Evolutionary conservation across 2,329 filamentous ascomycete species (phyloP).

Genomic region (Davidsoniella neocaledoniae): DNA sequence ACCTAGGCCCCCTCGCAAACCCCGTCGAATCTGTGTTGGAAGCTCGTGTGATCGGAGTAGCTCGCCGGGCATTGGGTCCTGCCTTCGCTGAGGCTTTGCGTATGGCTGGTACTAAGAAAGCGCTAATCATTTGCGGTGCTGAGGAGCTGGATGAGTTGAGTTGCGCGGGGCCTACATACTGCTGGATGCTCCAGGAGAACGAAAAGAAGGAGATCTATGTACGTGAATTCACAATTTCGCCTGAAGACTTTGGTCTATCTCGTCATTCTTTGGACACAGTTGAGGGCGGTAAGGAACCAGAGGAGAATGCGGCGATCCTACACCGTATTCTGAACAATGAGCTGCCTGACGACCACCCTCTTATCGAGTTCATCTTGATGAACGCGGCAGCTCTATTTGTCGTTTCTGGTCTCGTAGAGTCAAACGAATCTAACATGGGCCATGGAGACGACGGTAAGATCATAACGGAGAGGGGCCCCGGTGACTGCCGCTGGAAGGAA

Average conservation of each 20-base stretch:
- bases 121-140: conserved; percentile 78
- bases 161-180: conserved; percentile 73
- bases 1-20: conserved; percentile 83
- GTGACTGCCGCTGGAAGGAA: conserved; percentile 85
- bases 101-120: conserved; percentile 62
- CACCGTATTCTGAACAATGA: conserved; percentile 60
- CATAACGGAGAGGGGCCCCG: conserved; percentile 66
- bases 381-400: conserved; percentile 85
- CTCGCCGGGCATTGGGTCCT: conserved; percentile 67
- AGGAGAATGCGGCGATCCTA: conserved; percentile 75
- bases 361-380: conserved; percentile 84
- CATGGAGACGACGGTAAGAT: conserved; percentile 65
- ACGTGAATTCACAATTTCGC: conserved; percentile 61
- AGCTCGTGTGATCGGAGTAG: conserved; percentile 84
- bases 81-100: conserved; percentile 76
- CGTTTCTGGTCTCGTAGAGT: conserved; percentile 70
- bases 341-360: conserved; percentile 58
- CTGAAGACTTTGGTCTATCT: conserved; percentile 73
- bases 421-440: conserved; percentile 64
- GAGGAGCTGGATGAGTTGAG: conserved; percentile 94
- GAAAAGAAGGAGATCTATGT: conserved; percentile 32
- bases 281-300: conserved; percentile 68
- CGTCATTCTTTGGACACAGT: conserved; percentile 61
- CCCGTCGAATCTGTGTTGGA: conserved; percentile 73
- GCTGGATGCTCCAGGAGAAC: conserved; percentile 55